Evolutionary conservation across 768 basidiomycete species (phyloP), one percentile per base, ranked within the genome.

Genomic region (Lactifluus pinguis): DNA sequence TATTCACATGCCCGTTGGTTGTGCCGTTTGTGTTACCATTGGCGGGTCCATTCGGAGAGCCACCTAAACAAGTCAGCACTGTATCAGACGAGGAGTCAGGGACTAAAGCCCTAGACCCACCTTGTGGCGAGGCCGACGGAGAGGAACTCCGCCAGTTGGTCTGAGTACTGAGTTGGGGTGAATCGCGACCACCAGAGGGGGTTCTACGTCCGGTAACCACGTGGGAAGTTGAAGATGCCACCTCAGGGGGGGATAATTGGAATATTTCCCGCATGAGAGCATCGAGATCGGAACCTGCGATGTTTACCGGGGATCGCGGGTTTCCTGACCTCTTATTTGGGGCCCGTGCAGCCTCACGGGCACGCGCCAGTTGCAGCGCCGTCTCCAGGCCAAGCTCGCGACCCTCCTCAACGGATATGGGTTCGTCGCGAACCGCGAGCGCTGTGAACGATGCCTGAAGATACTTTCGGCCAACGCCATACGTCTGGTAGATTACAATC

Each of bases 341-440:
- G 3, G 50, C 17, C 8, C 61, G 44, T 7, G 63, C 63, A 5
- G 30, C 72, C 60, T 87, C 86, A 0, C 86, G 77, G 1, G 81
- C 81, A 0, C 70, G 69, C 0, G 81, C 81, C 14, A 88, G 72
- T 36, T 69, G 76, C 2, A 86, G 68, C 0, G 81, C 74, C 0
- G 82, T 83, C 30, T 84, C 80, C 65, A 83, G 69, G 50, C 83
- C 82, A 13, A 91, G 72, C 32, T 74, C 73, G 8, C 73, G 69
- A 41, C 80, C 84, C 57, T 89, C 89, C 11, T 75, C 75, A 1
- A 79, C 69, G 0, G 74, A 76, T 10, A 85, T 74, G 0, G 85
- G 77, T 0, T 76, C 77, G 0, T 76, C 74, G 1, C 83, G 80
- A 11, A 73, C 73, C 45, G 82, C 83, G 0, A 89, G 72, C 0